These are phyloP conservation scores for Protomyces pachydermus DNA, from an alignment of 1,139 yeast genomes.

Conservation along the genomic window DNA sequence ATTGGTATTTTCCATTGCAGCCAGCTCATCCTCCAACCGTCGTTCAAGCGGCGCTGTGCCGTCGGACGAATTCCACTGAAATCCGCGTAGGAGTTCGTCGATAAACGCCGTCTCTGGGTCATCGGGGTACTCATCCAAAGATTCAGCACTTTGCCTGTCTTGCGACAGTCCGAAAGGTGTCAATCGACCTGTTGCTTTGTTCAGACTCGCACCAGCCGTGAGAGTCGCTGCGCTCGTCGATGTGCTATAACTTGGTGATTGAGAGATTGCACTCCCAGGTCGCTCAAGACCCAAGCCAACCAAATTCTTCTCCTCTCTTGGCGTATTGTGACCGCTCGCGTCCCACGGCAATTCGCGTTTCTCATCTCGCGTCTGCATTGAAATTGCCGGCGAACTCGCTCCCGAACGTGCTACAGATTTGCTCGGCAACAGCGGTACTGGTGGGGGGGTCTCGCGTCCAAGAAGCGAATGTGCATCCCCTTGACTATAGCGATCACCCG, in stretches of 20 bases:
- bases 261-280: neutral
- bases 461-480: neutral
- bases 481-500: neutral
- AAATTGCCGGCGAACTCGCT: neutral
- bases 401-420: constrained; percentile 14
- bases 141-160: neutral
- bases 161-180: neutral
- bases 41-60: constrained; percentile 54
- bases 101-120: constrained; percentile 22
- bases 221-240: neutral
- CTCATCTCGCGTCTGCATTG: neutral
- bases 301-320: neutral
- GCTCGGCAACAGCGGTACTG: constrained; percentile 3
- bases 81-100: constrained; percentile 49
- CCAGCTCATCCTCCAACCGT: constrained; percentile 53
- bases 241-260: neutral
- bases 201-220: neutral
- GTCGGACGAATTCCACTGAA: constrained; percentile 67
- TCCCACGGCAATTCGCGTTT: neutral
- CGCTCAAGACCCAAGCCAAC: neutral
- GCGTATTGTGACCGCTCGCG: neutral
- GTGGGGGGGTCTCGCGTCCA: constrained; percentile 2
- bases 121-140: neutral
- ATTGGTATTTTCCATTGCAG: constrained; percentile 54
- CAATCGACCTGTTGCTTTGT: neutral